Evolutionary conservation across 768 basidiomycete species (phyloP).

Genomic region (Dendrothele bispora): DNA sequence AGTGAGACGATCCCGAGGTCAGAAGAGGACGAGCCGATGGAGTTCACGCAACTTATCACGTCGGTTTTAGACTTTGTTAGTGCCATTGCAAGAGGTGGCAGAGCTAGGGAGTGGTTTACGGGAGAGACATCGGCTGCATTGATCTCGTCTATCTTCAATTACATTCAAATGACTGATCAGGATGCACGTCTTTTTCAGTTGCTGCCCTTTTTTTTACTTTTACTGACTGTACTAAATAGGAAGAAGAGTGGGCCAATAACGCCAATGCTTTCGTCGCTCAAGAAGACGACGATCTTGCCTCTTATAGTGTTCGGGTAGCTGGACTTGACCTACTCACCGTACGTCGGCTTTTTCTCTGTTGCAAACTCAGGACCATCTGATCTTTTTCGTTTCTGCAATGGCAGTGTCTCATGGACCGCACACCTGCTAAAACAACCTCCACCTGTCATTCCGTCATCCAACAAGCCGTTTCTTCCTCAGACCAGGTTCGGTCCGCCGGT

Average conservation of each 20-base stretch:
- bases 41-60: slow-evolving; percentile 74
- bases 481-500: slow-evolving; percentile 53
- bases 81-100: slow-evolving; percentile 62
- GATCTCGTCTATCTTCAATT: slow-evolving; percentile 59
- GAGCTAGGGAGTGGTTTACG: slow-evolving; percentile 64
- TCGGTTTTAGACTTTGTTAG: slow-evolving; percentile 82
- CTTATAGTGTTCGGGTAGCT: slow-evolving; percentile 80
- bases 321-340: slow-evolving; percentile 85
- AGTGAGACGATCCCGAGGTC: slow-evolving; percentile 57
- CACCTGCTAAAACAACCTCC: slow-evolving; percentile 46
- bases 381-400: neutral
- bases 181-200: slow-evolving; percentile 58
- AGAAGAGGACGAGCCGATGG: slow-evolving; percentile 74
- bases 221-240: slow-evolving; percentile 44
- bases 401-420: slow-evolving; percentile 61
- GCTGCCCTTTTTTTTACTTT: slow-evolving; percentile 7
- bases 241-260: slow-evolving; percentile 87
- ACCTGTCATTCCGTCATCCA: slow-evolving; percentile 56
- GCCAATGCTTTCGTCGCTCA: slow-evolving; percentile 93
- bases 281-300: slow-evolving; percentile 87
- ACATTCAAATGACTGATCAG: slow-evolving; percentile 85
- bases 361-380: neutral
- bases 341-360: slow-evolving; percentile 9
- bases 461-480: slow-evolving; percentile 57
- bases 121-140: slow-evolving; percentile 49